Evolutionary conservation across 2,329 filamentous ascomycete genomes (phyloP).

Genomic region (Stachybotrys chlorohalonatus): DNA sequence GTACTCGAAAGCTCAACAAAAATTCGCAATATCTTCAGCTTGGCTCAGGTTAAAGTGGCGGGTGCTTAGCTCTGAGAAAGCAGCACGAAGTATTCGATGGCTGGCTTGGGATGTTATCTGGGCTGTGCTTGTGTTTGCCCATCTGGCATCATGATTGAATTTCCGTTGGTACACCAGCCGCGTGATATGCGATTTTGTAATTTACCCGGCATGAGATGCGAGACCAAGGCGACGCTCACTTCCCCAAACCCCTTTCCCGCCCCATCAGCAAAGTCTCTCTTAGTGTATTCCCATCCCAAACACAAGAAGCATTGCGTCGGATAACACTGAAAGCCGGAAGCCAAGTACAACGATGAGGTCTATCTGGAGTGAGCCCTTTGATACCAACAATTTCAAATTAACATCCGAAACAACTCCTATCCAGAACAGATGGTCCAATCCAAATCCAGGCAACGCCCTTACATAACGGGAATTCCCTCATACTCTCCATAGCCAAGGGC

Average conservation of each 20-base stretch:
- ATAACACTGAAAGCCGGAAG: not conserved
- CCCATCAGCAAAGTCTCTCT: not conserved
- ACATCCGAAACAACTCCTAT: not conserved
- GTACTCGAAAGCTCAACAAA: too few relatives aligned
- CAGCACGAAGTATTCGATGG: too few relatives aligned
- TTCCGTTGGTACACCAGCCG: too few relatives aligned
- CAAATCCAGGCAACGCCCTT: constrained; percentile 5
- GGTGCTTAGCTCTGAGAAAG: too few relatives aligned
- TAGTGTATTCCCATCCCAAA: not conserved
- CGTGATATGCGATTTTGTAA: too few relatives aligned
- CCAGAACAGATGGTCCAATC: not conserved
- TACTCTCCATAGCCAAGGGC: constrained; percentile 79
- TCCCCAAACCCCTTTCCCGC: not conserved
- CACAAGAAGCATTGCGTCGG: not conserved
- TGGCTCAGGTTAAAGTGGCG: too few relatives aligned
- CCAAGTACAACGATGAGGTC: not conserved
- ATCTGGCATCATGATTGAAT: too few relatives aligned
- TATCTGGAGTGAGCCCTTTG: not conserved
- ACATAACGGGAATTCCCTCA: constrained; percentile 63
- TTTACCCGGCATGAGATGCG: not conserved
- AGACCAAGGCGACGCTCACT: not conserved
- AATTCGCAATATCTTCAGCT: too few relatives aligned
- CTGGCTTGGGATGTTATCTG: too few relatives aligned
- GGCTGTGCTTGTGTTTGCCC: too few relatives aligned
- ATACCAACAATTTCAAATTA: not conserved